A percentile compares a stretch with the other conserved stretches of the same genome.
Conservation (phyloP, 345 rosid species). For the Boechera stricta region DNA sequence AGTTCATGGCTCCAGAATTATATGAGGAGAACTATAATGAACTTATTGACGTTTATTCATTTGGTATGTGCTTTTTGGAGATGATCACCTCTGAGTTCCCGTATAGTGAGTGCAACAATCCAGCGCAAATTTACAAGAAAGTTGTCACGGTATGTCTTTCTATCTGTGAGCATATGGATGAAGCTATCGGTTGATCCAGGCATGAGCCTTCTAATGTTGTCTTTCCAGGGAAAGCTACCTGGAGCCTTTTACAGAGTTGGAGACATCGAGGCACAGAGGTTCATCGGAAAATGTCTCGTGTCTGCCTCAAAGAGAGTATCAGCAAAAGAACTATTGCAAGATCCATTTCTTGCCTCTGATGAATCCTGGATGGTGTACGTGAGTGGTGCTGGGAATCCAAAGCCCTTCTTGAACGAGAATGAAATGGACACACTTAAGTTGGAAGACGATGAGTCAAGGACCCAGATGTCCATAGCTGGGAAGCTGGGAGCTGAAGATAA, state of each 20-base stretch:
- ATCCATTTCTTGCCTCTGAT: conserved; percentile 66
- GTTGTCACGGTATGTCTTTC: conserved; percentile 59
- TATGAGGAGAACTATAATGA: conserved; percentile 85
- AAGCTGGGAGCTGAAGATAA: conserved; percentile 72
- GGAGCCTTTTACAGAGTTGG: conserved; percentile 64
- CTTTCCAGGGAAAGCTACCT: conserved; percentile 74
- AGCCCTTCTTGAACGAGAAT: conserved; percentile 57
- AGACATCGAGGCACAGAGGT: conserved; percentile 68
- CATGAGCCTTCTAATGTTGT: conserved; percentile 13
- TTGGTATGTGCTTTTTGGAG: conserved; percentile 85
- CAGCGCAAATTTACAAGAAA: conserved; percentile 83
- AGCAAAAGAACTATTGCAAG: conserved; percentile 64
- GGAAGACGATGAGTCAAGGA: conserved; percentile 52
- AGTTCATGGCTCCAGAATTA: conserved; percentile 90
- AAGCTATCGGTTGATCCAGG: conserved; percentile 19
- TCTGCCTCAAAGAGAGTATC: conserved; percentile 69
- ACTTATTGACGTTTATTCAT: conserved; percentile 83
- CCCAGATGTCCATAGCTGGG: conserved; percentile 71
- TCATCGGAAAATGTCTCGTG: conserved; percentile 68
- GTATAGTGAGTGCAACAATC: conserved; percentile 72
- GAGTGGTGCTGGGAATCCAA: conserved; percentile 45
- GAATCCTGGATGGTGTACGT: conserved; percentile 46
- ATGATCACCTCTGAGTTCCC: conserved; percentile 86
- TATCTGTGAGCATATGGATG: conserved; percentile 29
- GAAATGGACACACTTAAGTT: conserved; percentile 63